phyloP scores from a whole-genome alignment of 2,329 filamentous ascomycete genomes.

The Fusarium continuum region DNA sequence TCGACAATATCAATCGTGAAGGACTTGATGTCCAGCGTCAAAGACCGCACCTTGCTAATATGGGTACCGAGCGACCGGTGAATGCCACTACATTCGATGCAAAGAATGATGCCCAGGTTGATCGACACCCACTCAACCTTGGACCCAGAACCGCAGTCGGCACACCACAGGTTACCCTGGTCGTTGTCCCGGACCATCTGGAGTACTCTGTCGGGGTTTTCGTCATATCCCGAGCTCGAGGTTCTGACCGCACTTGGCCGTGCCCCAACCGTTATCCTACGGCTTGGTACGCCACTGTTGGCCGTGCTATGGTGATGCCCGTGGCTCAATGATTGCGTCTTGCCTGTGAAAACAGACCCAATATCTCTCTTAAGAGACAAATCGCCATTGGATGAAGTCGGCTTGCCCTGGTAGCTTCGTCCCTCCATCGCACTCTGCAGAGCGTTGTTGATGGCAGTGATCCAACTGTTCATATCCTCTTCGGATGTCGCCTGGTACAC shows the following conservation, averaged over 20 bases:
- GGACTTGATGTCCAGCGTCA: slow-evolving; percentile 94
- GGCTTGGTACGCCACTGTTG: slow-evolving; percentile 69
- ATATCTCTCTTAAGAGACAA: slow-evolving; percentile 82
- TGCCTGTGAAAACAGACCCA: slow-evolving; percentile 90
- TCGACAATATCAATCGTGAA: slow-evolving; percentile 98
- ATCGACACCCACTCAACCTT: slow-evolving; percentile 99
- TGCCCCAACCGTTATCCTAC: slow-evolving; percentile 91
- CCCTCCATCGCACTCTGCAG: slow-evolving; percentile 95
- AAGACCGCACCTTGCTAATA: slow-evolving; percentile 94
- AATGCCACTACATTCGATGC: slow-evolving; percentile 97
- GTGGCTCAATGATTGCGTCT: slow-evolving; percentile 76
- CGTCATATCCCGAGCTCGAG: slow-evolving; percentile 77
- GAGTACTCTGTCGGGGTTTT: slow-evolving; percentile 85
- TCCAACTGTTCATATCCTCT: slow-evolving; percentile 98
- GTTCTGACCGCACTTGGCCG: slow-evolving; percentile 77
- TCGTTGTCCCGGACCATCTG: slow-evolving; percentile 89
- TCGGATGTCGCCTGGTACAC: slow-evolving; percentile 98
- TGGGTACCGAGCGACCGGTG: slow-evolving; percentile 96
- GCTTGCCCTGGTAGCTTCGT: slow-evolving; percentile 67
- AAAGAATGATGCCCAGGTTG: slow-evolving; percentile 94
- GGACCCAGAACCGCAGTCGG: slow-evolving; percentile 88
- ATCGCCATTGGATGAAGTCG: slow-evolving; percentile 55
- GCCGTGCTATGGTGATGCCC: slow-evolving; percentile 61
- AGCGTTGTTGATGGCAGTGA: slow-evolving; percentile 94
- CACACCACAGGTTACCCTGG: slow-evolving; percentile 91